These are phyloP conservation scores for Sherardia arvensis DNA, from an alignment of 257 asterid species.

Conservation along the genomic window DNA sequence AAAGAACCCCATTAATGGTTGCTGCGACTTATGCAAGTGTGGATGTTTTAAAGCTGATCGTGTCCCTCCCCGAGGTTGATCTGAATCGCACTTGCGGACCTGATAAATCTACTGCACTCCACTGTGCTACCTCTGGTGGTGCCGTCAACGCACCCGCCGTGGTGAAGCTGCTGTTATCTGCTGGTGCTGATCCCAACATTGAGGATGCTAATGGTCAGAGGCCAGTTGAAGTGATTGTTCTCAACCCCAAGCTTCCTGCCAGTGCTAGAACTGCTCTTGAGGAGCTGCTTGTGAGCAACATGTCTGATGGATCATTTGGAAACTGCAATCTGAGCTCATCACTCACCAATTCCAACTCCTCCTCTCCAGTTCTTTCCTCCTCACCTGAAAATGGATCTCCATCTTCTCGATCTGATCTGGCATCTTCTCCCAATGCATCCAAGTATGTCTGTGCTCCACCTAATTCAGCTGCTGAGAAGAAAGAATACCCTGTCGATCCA, in stretches of 20 bases:
- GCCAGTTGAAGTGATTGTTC: slow-evolving; percentile 57
- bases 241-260: slow-evolving; percentile 42
- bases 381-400: slow-evolving; percentile 64
- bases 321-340: slow-evolving; percentile 32
- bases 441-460: slow-evolving; percentile 33
- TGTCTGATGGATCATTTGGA: slow-evolving; percentile 56
- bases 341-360: slow-evolving; percentile 33
- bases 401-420: slow-evolving; percentile 43
- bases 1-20: slow-evolving; percentile 85
- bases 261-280: slow-evolving; percentile 42
- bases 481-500: slow-evolving; percentile 84
- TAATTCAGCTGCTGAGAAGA: slow-evolving; percentile 49
- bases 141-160: slow-evolving; percentile 44
- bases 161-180: slow-evolving; percentile 59
- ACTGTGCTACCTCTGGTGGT: slow-evolving; percentile 85
- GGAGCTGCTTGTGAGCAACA: slow-evolving; percentile 49
- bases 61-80: slow-evolving; percentile 77
- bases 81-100: slow-evolving; percentile 67
- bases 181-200: slow-evolving; percentile 80
- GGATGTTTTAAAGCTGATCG: slow-evolving; percentile 68
- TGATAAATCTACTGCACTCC: slow-evolving; percentile 83
- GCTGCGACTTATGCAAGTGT: slow-evolving; percentile 81
- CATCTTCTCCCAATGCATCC: slow-evolving; percentile 37
- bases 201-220: slow-evolving; percentile 58
- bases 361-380: slow-evolving; percentile 63